phyloP scores from a whole-genome alignment of 345 rosid species.

The Litchi chinensis region DNA sequence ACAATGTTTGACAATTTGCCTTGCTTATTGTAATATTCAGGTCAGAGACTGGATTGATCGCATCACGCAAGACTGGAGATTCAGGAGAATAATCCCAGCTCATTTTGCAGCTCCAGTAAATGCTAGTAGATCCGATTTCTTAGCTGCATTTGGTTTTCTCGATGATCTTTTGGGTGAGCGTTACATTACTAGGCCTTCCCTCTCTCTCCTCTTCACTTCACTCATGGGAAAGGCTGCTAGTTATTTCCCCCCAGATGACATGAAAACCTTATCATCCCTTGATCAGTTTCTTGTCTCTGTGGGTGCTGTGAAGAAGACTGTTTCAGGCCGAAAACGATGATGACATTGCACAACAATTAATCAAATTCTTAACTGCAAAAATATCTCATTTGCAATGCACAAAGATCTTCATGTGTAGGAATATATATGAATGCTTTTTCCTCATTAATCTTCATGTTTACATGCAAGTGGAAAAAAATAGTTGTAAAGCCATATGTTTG shows the following conservation, averaged over 20 bases:
- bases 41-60: conserved; percentile 93
- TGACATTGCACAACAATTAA: conserved; percentile 18
- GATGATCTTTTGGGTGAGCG: conserved; percentile 85
- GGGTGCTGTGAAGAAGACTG: conserved; percentile 92
- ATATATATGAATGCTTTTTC: not conserved
- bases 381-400: not conserved
- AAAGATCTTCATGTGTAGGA: not conserved
- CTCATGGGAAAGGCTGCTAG: conserved; percentile 93
- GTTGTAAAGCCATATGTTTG: not conserved
- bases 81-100: conserved; percentile 93
- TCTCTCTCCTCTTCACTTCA: conserved; percentile 67
- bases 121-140: conserved; percentile 79
- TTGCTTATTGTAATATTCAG: conserved; percentile 36
- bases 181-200: conserved; percentile 65
- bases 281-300: conserved; percentile 89
- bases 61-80: conserved; percentile 82
- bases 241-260: conserved; percentile 96
- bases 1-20: not conserved
- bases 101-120: conserved; percentile 92
- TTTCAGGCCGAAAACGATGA: conserved; percentile 69
- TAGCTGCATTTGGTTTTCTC: conserved; percentile 84
- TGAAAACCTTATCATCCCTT: conserved; percentile 91
- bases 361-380: not conserved
- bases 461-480: not conserved
- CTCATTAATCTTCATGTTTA: not conserved